Base-by-base conservation (phyloP, 257 asterid species). In the Nyctanthes arbortristis region DNA sequence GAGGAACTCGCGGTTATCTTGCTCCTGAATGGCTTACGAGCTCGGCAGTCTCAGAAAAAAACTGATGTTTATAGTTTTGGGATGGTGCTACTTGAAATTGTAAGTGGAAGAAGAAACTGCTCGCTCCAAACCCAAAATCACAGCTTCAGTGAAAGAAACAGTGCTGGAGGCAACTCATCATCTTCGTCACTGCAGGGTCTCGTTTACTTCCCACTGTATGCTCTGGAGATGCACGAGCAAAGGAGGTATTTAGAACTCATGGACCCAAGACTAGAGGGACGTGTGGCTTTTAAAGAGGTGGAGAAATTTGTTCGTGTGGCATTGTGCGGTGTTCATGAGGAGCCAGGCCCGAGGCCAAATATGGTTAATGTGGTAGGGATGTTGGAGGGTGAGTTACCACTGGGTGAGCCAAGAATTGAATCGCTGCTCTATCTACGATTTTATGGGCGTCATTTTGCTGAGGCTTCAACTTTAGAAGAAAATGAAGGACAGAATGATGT, bases 11-110 rank as follows among this genome's bases (percentile, higher is more conserved):
- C 0, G 96, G 97, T 0, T 88, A 90, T 28, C 90, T 88, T 6
- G 97, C 96, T 6, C 97, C 97, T 0, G 94, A 90, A 68, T 87
- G 96, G 96, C 92, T 86, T 25, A 88, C 96, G 3, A 85, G 84
- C 73, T 90, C 96, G 0, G 86, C 92, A 2, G 72, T 90, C 31
- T 84, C 96, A 0, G 90, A 90, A 20, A 90, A n/a, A 88, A 65
- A 84, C 96, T 3, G 97, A 90, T 20, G 92, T 90, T 6, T 90
- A 90, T 60, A 84, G 92, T 59, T 90, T 78, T 9, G 97, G 96
- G 5, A 90, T 88, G 96, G 85, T 88, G 39, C 24, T 90, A 60
- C 86, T 90, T 12, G 97, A 90, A 77, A 64, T 88, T 9, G 88
- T 90, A 28, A 86, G 96, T 16, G 97, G 97, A 7, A 76, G 89